phyloP scores from a whole-genome alignment of 2,329 filamentous ascomycete species.

The Tolypocladium album region DNA sequence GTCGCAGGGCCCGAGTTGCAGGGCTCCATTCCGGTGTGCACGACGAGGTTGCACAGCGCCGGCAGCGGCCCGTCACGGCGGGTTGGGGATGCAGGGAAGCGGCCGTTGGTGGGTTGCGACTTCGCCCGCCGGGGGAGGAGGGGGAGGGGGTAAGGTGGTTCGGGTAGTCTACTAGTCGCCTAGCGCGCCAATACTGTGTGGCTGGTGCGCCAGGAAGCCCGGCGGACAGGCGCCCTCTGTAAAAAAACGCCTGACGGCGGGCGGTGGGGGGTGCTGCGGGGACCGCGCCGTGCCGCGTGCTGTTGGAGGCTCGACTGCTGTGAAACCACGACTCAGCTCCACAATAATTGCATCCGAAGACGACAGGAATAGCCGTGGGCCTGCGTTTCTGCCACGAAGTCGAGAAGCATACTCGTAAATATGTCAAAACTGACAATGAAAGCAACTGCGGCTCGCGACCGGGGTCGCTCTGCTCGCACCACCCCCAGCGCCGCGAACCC shows the following conservation, averaged over 20 bases:
- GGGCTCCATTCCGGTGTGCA: not conserved
- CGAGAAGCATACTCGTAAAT: too few species aligned
- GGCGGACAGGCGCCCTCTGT: not conserved
- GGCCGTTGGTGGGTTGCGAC: not conserved
- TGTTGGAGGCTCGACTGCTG: too few species aligned
- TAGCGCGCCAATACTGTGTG: not conserved
- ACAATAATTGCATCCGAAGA: not conserved
- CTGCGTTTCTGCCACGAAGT: not conserved
- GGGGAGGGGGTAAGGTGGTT: not conserved
- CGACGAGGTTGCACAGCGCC: constrained; percentile 5
- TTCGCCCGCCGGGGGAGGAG: not conserved
- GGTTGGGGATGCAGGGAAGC: not conserved
- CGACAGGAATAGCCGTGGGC: not conserved
- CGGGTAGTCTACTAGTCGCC: too few species aligned
- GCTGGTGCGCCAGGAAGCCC: too few species aligned
- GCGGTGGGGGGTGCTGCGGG: not conserved
- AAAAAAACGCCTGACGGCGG: not conserved
- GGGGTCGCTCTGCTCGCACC: not conserved
- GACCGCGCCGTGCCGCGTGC: not conserved
- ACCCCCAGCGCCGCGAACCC: not conserved
- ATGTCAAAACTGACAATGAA: not conserved
- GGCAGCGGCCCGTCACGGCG: constrained; percentile 6
- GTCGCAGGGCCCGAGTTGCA: too few species aligned
- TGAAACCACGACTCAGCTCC: not conserved
- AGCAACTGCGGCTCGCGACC: not conserved